Percentiles rank a stretch among this genome's conserved stretches.
These are phyloP conservation scores for Suillus placidus DNA, from an alignment of 768 basidiomycete genomes.

Conservation along the genomic window DNA sequence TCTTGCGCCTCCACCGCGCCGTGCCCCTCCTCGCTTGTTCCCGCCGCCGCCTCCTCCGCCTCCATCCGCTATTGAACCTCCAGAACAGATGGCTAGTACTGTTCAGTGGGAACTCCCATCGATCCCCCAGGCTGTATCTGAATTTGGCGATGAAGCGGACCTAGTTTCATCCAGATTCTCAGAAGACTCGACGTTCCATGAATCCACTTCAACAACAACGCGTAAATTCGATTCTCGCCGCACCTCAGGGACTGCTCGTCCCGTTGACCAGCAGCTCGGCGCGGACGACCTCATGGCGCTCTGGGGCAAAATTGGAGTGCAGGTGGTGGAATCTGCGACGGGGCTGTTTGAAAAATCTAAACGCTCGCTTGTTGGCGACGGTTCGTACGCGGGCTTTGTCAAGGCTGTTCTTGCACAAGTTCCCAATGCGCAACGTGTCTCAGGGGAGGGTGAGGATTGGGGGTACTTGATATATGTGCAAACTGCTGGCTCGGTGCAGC, in stretches of 20 bases:
- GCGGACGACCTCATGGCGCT: slow-evolving; percentile 70
- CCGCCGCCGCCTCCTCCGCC: slow-evolving; percentile 42
- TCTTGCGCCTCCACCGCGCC: slow-evolving; percentile 46
- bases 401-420: slow-evolving; percentile 65
- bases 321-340: slow-evolving; percentile 71
- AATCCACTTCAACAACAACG: slow-evolving; percentile 30
- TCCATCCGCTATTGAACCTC: slow-evolving; percentile 37
- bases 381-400: slow-evolving; percentile 81
- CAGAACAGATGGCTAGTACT: slow-evolving; percentile 41
- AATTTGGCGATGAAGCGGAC: slow-evolving; percentile 57
- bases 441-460: slow-evolving; percentile 44
- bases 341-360: slow-evolving; percentile 75
- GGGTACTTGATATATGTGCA: slow-evolving; percentile 82
- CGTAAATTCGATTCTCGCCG: slow-evolving; percentile 18
- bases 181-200: slow-evolving; percentile 49
- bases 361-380: slow-evolving; percentile 79
- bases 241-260: slow-evolving; percentile 14
- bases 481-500: slow-evolving; percentile 64
- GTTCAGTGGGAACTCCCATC: slow-evolving; percentile 69
- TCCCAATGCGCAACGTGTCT: slow-evolving; percentile 53
- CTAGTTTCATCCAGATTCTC: slow-evolving; percentile 62
- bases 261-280: slow-evolving; percentile 43
- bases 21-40: slow-evolving; percentile 22
- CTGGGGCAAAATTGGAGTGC: slow-evolving; percentile 75
- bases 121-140: slow-evolving; percentile 56